Percentiles rank a stretch among this genome's conserved stretches.
Conservation (phyloP, 179 eudicot genomes). For the Silene vulgaris region DNA sequence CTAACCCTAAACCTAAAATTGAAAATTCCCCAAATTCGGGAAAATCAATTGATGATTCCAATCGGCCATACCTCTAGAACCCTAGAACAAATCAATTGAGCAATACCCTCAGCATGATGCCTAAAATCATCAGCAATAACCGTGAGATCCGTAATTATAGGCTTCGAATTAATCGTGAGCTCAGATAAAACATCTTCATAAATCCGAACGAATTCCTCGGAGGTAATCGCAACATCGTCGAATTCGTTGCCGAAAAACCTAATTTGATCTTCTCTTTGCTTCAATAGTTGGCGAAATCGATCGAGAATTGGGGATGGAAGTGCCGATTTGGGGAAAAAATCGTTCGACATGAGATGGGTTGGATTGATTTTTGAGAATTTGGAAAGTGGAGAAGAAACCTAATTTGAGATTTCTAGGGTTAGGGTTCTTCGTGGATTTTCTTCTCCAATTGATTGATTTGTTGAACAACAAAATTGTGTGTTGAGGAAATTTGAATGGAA, state of each 20-base stretch:
- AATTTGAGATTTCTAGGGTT: slow-evolving; percentile 22
- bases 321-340: slow-evolving; percentile 30
- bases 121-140: slow-evolving; percentile 81
- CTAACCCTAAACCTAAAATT: slow-evolving; percentile 29
- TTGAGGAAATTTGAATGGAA: no score
- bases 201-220: slow-evolving; percentile 53
- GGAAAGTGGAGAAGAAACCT: slow-evolving; percentile 13
- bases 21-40: not conserved
- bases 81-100: slow-evolving; percentile 70
- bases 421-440: slow-evolving; percentile 19
- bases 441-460: not conserved
- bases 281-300: slow-evolving; percentile 53
- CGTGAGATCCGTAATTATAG: slow-evolving; percentile 89
- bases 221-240: slow-evolving; percentile 25
- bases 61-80: slow-evolving; percentile 65
- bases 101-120: slow-evolving; percentile 64
- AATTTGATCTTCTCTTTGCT: slow-evolving; percentile 43
- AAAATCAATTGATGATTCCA: not conserved
- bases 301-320: slow-evolving; percentile 53
- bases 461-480: no score
- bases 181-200: slow-evolving; percentile 63
- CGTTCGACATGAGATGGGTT: slow-evolving; percentile 32
- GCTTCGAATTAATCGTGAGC: slow-evolving; percentile 81
- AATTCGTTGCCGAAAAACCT: slow-evolving; percentile 30
- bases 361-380: not conserved